Evolutionary conservation across 2,329 filamentous ascomycete species (phyloP).

Genomic region (Phialocephala sp.): DNA sequence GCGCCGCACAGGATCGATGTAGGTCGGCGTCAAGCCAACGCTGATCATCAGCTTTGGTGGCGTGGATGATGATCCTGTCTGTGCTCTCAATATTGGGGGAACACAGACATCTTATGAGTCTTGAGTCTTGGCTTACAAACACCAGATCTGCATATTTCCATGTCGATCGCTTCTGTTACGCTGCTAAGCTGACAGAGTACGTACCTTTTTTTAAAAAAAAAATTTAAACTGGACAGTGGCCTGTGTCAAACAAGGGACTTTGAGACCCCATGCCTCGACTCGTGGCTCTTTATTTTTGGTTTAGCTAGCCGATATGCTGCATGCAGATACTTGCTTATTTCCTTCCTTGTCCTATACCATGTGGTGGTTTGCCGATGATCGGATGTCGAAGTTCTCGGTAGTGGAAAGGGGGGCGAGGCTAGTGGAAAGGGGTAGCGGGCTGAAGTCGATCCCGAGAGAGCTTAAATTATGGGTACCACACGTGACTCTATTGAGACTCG

Average conservation of each 20-base stretch:
- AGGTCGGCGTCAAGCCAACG: background rate
- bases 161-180: background rate
- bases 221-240: background rate
- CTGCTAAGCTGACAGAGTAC: background rate
- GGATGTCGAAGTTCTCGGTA: conserved; percentile 1
- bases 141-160: background rate
- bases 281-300: background rate
- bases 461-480: background rate
- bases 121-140: background rate
- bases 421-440: conserved; percentile 2
- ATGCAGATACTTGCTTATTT: background rate
- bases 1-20: background rate
- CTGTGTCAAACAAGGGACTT: background rate
- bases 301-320: background rate
- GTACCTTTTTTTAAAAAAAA: background rate
- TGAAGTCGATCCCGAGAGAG: background rate
- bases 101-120: background rate
- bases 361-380: background rate
- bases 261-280: background rate
- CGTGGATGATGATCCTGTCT: background rate
- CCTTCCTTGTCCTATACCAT: background rate
- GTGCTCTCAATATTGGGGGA: background rate
- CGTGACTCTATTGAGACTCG: background rate
- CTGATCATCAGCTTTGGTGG: background rate
- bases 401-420: conserved; percentile 2